Conservation (phyloP, 2,329 filamentous ascomycete species). For the Fusarium nygamai region DNA sequence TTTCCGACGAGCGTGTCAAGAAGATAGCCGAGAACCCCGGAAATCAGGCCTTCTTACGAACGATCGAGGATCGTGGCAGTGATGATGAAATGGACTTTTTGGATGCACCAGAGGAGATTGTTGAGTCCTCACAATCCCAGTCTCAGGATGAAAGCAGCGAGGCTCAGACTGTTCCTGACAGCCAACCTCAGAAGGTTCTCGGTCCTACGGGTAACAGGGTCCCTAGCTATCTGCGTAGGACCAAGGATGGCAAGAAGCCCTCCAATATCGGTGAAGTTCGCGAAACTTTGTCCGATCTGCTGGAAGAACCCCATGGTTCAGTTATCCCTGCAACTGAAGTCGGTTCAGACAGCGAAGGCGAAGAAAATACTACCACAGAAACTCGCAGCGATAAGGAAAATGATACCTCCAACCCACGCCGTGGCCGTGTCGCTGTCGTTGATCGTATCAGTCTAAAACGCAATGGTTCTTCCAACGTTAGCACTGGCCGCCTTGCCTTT, state of each 20-base stretch:
- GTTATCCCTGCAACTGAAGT: conserved; percentile 57
- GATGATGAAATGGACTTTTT: conserved; percentile 83
- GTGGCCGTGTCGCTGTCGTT: conserved; percentile 62
- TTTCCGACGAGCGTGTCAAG: conserved; percentile 88
- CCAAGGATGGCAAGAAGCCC: conserved; percentile 71
- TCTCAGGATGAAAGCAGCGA: conserved; percentile 46
- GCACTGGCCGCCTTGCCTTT: conserved; percentile 65
- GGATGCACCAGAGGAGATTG: conserved; percentile 54
- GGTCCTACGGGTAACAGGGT: conserved; percentile 59
- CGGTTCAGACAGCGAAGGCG: conserved; percentile 55
- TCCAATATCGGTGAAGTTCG: conserved; percentile 82
- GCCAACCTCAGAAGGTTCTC: conserved; percentile 58
- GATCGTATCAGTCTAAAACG: conserved; percentile 80
- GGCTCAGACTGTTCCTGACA: conserved; percentile 58
- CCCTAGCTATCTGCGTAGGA: conserved; percentile 70
- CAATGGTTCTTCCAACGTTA: conserved; percentile 51
- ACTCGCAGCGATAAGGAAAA: conserved; percentile 62
- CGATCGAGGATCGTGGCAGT: conserved; percentile 83
- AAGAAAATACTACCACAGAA: conserved; percentile 40
- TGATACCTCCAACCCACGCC: conserved; percentile 48
- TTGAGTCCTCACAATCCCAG: conserved; percentile 49
- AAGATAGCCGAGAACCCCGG: conserved; percentile 91
- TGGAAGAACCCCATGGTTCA: conserved; percentile 72
- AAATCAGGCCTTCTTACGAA: conserved; percentile 88
- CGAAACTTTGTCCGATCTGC: conserved; percentile 82